These are phyloP conservation scores for Scedosporium minutisporum DNA, from an alignment of 2,329 filamentous ascomycete species.

Conservation along the genomic window DNA sequence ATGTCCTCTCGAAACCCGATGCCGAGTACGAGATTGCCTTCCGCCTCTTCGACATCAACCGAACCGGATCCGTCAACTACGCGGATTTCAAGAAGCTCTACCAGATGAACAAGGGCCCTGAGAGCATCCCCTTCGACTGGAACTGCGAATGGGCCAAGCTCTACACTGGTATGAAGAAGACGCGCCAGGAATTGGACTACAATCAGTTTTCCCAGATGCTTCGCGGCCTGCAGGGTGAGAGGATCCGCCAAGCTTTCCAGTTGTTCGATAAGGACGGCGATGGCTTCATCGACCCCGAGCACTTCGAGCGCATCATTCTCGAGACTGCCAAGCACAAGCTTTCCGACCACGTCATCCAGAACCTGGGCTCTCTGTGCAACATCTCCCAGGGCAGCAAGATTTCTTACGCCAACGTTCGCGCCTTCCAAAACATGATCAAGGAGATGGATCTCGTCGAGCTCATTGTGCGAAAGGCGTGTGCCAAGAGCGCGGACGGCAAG, in stretches of 20 bases:
- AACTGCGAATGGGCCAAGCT: slow-evolving; percentile 92
- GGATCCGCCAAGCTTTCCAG: slow-evolving; percentile 91
- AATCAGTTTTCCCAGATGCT: slow-evolving; percentile 97
- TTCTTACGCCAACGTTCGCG: slow-evolving; percentile 92
- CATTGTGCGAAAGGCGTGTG: slow-evolving; percentile 78
- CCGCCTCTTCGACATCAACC: slow-evolving; percentile 83
- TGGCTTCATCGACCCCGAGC: slow-evolving; percentile 88
- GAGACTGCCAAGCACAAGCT: slow-evolving; percentile 93
- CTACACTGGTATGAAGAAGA: slow-evolving; percentile 81
- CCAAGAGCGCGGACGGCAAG: slow-evolving; percentile 77
- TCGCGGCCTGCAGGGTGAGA: slow-evolving; percentile 88
- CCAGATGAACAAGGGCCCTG: slow-evolving; percentile 75
- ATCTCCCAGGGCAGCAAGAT: slow-evolving; percentile 87
- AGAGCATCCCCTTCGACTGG: slow-evolving; percentile 92
- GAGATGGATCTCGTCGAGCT: slow-evolving; percentile 97
- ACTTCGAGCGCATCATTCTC: slow-evolving; percentile 93
- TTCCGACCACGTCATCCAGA: slow-evolving; percentile 86
- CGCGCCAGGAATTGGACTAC: slow-evolving; percentile 87
- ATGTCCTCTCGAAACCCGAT: slow-evolving; percentile 85
- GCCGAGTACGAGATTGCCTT: slow-evolving; percentile 99
- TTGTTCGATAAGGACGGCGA: slow-evolving; percentile 83
- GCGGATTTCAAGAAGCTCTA: slow-evolving; percentile 79
- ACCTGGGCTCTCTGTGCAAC: slow-evolving; percentile 88
- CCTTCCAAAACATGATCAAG: slow-evolving; percentile 95
- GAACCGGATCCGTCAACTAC: slow-evolving; percentile 78